Evolutionary conservation across 495 filamentous ascomycete genomes (phyloP).

Genomic region (Aspergillus mulundensis): DNA sequence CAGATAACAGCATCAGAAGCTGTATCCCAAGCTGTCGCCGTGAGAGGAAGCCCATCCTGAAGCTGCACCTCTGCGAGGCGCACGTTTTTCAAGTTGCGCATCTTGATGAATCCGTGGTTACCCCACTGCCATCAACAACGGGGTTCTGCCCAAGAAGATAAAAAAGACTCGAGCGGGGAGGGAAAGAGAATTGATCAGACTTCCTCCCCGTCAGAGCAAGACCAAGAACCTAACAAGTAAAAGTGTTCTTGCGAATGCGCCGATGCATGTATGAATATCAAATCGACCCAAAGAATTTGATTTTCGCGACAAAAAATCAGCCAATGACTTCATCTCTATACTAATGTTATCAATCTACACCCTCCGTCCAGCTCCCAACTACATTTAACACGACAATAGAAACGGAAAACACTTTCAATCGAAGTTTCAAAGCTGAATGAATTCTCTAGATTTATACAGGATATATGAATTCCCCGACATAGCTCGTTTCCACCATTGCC

Average conservation of each 20-base stretch:
- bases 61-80: conserved; percentile 55
- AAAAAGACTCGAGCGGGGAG: conserved; percentile 5
- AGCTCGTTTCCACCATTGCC: conserved; percentile 21
- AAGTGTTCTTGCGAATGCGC: conserved; percentile 11
- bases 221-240: background rate
- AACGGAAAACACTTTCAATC: background rate
- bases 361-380: background rate
- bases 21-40: conserved; percentile 74
- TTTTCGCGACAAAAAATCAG: conserved; percentile 37
- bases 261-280: conserved; percentile 21
- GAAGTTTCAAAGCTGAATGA: conserved; percentile 22
- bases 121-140: conserved; percentile 38
- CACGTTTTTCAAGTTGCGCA: conserved; percentile 78
- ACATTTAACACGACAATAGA: background rate
- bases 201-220: conserved; percentile 6
- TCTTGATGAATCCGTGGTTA: conserved; percentile 35
- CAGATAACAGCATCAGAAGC: conserved; percentile 66
- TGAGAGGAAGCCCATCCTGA: conserved; percentile 54
- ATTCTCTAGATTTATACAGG: conserved; percentile 46
- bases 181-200: conserved; percentile 5
- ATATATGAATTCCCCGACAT: conserved; percentile 29
- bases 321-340: conserved; percentile 52
- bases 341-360: conserved; percentile 22
- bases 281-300: conserved; percentile 41
- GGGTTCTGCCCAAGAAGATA: conserved; percentile 1